A percentile compares a stretch with the other conserved stretches of the same genome.
These are phyloP conservation scores for Coemansia sp. DNA, from an alignment of 192 early-diverging fungal species.

Conservation along the genomic window DNA sequence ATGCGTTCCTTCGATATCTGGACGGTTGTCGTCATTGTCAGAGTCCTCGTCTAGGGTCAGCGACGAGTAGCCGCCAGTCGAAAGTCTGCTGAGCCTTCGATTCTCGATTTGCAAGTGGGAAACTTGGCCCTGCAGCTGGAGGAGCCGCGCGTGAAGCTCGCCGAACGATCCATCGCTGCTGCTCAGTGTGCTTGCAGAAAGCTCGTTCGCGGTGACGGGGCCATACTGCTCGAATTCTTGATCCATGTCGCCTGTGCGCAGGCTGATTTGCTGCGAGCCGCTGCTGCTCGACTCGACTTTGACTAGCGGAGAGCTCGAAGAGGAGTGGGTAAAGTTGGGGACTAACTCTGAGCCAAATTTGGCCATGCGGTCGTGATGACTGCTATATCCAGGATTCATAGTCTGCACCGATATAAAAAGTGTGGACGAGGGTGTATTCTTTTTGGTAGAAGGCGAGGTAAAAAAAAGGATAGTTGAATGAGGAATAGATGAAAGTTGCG, in stretches of 20 bases:
- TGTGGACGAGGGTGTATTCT: no score
- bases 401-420: no score
- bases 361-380: not conserved
- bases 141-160: not conserved
- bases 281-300: not conserved
- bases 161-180: not conserved
- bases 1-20: not conserved
- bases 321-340: not conserved
- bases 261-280: not conserved
- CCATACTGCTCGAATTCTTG: not conserved
- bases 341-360: not conserved
- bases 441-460: not conserved
- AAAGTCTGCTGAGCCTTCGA: not conserved
- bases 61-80: not conserved
- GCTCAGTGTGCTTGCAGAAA: not conserved
- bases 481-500: not conserved
- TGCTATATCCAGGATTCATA: not conserved
- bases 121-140: constrained; percentile 2
- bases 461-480: not conserved
- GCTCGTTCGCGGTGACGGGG: not conserved
- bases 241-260: not conserved
- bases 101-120: not conserved
- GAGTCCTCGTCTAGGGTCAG: not conserved
- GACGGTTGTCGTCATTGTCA: not conserved
- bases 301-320: not conserved